Percentiles rank a stretch among this genome's conserved stretches.
These are phyloP conservation scores for Amanita pseudoporphyria DNA, from an alignment of 768 basidiomycete genomes.

Conservation along the genomic window DNA sequence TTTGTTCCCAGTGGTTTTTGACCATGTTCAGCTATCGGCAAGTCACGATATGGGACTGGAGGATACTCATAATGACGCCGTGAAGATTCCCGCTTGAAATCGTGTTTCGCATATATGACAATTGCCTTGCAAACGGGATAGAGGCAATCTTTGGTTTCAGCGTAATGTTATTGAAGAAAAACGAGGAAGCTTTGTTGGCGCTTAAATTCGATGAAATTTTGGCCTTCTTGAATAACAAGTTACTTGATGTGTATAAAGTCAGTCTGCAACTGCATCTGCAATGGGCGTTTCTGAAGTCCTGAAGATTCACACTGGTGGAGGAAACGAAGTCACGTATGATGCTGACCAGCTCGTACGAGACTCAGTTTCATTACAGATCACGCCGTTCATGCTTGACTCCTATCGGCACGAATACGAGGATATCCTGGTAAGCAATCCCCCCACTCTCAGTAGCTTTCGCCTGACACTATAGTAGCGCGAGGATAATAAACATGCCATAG, in stretches of 20 bases:
- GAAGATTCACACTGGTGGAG: constrained; percentile 16
- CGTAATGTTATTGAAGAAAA: constrained; percentile 76
- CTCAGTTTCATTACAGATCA: constrained; percentile 77
- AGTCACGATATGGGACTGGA: constrained; percentile 12
- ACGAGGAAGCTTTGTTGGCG: constrained; percentile 67
- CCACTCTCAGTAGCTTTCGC: not conserved
- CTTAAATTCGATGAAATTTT: constrained; percentile 92
- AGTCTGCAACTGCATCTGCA: not conserved
- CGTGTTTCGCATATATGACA: constrained; percentile 95
- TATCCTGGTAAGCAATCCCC: constrained; percentile 33
- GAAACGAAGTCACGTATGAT: constrained; percentile 36
- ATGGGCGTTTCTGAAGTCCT: constrained; percentile 14
- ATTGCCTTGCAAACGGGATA: constrained; percentile 91
- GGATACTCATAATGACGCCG: constrained; percentile 1
- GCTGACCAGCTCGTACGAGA: constrained; percentile 85
- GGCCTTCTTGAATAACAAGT: constrained; percentile 64
- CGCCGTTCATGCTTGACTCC: constrained; percentile 91
- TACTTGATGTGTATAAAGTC: constrained; percentile 78
- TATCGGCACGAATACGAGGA: constrained; percentile 89
- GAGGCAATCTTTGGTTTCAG: constrained; percentile 97
- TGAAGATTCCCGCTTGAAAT: constrained; percentile 85
- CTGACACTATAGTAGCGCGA: constrained; percentile 30
- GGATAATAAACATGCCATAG: constrained; percentile 73
- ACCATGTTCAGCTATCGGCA: constrained; percentile 94
- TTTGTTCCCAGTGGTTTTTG: constrained; percentile 97